Evolutionary conservation across 345 rosid genomes (phyloP).

Genomic region (Heritiera littoralis): DNA sequence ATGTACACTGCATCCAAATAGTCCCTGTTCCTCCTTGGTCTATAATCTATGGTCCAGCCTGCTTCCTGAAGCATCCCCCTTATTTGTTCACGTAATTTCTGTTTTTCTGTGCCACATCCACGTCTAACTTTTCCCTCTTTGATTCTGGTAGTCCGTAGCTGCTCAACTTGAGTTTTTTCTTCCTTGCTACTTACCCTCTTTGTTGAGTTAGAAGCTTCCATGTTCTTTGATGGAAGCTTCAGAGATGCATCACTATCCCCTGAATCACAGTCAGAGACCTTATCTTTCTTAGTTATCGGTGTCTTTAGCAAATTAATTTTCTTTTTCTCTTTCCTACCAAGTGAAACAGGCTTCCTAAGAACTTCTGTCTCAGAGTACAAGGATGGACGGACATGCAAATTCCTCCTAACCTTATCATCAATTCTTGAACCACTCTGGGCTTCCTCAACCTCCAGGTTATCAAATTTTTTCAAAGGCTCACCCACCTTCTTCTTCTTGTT

Average conservation of each 20-base stretch:
- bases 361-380: conserved; percentile 40
- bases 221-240: conserved; percentile 40
- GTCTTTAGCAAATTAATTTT: conserved; percentile 38
- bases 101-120: conserved; percentile 91
- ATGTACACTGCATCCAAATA: conserved; percentile 91
- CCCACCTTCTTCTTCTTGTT: conserved; percentile 65
- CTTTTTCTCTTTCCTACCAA: conserved; percentile 39
- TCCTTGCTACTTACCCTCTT: conserved; percentile 39
- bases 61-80: conserved; percentile 84
- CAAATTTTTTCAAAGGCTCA: conserved; percentile 45
- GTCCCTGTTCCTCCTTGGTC: conserved; percentile 83
- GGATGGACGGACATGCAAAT: conserved; percentile 36
- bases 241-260: conserved; percentile 51
- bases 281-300: conserved; percentile 37
- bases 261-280: conserved; percentile 44
- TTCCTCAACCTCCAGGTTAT: conserved; percentile 42
- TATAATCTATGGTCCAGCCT: conserved; percentile 89
- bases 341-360: conserved; percentile 43
- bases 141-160: conserved; percentile 32
- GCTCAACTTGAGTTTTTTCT: conserved; percentile 46
- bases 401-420: conserved; percentile 48
- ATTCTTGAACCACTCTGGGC: conserved; percentile 37
- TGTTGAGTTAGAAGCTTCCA: conserved; percentile 34
- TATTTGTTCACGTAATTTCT: conserved; percentile 79
- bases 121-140: conserved; percentile 68